A percentile compares a stretch with the other conserved stretches of the same genome.
These are phyloP conservation scores for Patellifolia procumbens DNA, from an alignment of 179 eudicot species.

Conservation along the genomic window DNA sequence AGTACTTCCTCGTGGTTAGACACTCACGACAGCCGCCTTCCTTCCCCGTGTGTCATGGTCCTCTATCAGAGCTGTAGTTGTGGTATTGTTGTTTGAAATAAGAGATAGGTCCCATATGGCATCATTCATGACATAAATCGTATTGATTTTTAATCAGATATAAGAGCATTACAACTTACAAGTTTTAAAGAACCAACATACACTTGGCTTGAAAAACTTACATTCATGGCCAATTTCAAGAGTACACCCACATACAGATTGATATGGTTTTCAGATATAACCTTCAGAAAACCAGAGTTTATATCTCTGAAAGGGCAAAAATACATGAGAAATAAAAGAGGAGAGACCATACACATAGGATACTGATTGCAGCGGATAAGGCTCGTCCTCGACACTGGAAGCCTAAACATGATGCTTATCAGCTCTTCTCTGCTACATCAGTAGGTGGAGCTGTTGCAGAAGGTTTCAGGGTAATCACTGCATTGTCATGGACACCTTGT, in stretches of 20 bases:
- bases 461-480: conserved; percentile 66
- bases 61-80: too few species aligned
- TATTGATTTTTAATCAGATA: neutral
- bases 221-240: neutral
- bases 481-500: conserved; percentile 96
- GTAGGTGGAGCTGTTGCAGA: conserved; percentile 36
- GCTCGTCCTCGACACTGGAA: neutral
- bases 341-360: neutral
- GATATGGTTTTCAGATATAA: neutral
- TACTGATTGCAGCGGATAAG: neutral
- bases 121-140: too few species aligned
- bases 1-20: too few species aligned
- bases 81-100: too few species aligned
- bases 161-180: neutral
- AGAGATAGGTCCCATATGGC: too few species aligned
- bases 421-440: conserved; percentile 20
- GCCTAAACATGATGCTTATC: conserved; percentile 1
- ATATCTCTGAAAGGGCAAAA: neutral
- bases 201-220: neutral
- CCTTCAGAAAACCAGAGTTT: neutral
- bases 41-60: too few species aligned
- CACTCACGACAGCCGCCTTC: too few species aligned
- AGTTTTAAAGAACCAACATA: neutral
- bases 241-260: neutral
- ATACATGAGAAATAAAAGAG: neutral